A percentile compares a stretch with the other conserved stretches of the same genome.
Conservation (phyloP, 1,284 basidiomycete species). For the Microbotryum scabiosae region DNA sequence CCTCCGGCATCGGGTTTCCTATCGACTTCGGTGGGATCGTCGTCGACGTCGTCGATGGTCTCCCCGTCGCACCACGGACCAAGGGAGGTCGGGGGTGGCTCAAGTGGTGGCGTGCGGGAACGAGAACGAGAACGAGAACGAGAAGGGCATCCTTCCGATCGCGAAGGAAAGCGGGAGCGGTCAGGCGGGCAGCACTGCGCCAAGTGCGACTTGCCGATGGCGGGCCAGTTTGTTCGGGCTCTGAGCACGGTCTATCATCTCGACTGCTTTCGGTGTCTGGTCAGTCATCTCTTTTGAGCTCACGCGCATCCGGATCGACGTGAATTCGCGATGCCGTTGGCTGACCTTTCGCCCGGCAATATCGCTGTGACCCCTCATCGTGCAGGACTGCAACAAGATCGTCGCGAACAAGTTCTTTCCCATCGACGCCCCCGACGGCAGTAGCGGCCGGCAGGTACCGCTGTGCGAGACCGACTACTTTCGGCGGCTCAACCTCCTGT, state of each 20-base stretch:
- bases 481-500: conserved; percentile 88
- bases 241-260: conserved; percentile 90
- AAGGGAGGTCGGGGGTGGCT: no score
- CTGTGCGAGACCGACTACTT: conserved; percentile 99
- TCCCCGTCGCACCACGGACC: no score
- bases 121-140: background rate
- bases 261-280: conserved; percentile 94
- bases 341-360: background rate
- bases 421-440: conserved; percentile 65
- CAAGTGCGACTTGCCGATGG: conserved; percentile 33
- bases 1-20: no score
- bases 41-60: no score
- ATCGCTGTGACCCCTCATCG: background rate
- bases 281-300: conserved; percentile 42
- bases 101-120: background rate
- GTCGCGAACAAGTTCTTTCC: conserved; percentile 99
- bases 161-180: background rate
- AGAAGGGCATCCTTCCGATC: background rate
- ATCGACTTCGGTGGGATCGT: no score
- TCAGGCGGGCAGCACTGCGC: conserved; percentile 18
- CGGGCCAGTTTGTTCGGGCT: conserved; percentile 80
- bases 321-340: background rate
- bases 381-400: conserved; percentile 86
- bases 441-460: conserved; percentile 64
- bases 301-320: background rate